Conservation (phyloP, 2,329 filamentous ascomycete genomes). For the Apiospora hydei region DNA sequence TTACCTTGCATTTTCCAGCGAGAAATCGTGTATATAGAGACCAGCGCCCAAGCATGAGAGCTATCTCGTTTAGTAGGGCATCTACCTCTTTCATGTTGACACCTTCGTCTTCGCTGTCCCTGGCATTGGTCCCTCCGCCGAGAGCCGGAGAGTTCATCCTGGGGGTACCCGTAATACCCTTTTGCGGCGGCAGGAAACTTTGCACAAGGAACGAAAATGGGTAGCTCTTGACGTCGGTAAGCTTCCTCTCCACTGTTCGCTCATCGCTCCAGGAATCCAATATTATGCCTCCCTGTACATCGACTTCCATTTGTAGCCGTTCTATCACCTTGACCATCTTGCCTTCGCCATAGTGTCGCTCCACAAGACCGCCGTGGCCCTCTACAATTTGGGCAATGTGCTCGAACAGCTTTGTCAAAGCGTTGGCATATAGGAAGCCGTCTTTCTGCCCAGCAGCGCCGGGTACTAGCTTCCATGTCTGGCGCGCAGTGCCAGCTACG, state of each 20-base stretch:
- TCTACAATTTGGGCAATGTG: constrained; percentile 98
- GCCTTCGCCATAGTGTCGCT: constrained; percentile 89
- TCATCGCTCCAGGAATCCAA: constrained; percentile 96
- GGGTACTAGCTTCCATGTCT: constrained; percentile 75
- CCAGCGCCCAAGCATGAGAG: constrained; percentile 92
- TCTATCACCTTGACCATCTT: constrained; percentile 97
- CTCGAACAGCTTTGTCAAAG: constrained; percentile 91
- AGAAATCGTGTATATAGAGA: constrained; percentile 91
- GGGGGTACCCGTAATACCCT: constrained; percentile 65
- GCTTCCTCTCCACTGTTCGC: constrained; percentile 78
- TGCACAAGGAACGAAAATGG: constrained; percentile 97
- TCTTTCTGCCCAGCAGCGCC: constrained; percentile 70
- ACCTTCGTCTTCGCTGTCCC: constrained; percentile 84
- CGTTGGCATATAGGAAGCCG: constrained; percentile 89
- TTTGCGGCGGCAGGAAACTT: constrained; percentile 82
- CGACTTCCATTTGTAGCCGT: constrained; percentile 89
- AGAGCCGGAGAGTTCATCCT: constrained; percentile 79
- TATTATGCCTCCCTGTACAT: constrained; percentile 94
- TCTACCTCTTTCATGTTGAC: constrained; percentile 98
- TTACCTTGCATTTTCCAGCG: constrained; percentile 82
- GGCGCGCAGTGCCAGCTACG: constrained; percentile 82
- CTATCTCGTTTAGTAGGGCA: constrained; percentile 83
- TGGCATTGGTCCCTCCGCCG: constrained; percentile 59
- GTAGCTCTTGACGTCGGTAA: constrained; percentile 97
- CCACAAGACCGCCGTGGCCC: constrained; percentile 86